phyloP scores from a whole-genome alignment of 2,329 filamentous ascomycete species.

The Cercospora zeina region DNA sequence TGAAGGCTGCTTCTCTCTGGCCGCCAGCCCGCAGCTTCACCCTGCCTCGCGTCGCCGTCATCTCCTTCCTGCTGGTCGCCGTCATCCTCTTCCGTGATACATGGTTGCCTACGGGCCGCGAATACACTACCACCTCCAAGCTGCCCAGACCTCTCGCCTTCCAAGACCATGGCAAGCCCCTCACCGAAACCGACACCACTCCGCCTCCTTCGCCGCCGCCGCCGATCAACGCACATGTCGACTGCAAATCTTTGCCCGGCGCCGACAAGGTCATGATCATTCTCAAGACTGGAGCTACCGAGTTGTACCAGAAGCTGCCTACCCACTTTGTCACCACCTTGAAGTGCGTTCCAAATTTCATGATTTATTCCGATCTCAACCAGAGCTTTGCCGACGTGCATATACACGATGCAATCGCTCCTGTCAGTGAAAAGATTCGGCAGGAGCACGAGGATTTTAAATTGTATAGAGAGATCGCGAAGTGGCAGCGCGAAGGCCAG shows the following conservation, averaged over 20 bases:
- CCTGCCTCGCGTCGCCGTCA: conserved; percentile 29
- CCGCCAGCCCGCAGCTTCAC: conserved; percentile 27
- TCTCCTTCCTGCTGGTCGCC: conserved; percentile 32
- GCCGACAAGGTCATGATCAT: conserved; percentile 57
- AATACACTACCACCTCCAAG: conserved; percentile 11
- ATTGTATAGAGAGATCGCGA: conserved; percentile 38
- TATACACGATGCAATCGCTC: conserved; percentile 39
- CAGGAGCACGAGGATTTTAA: conserved; percentile 40
- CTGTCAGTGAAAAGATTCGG: conserved; percentile 33
- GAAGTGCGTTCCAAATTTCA: conserved; percentile 48
- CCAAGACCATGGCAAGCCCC: neutral
- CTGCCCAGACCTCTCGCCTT: neutral
- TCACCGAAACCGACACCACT: conserved; percentile 8
- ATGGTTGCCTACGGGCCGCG: conserved; percentile 28
- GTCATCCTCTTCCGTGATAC: conserved; percentile 34
- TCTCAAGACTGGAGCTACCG: conserved; percentile 61
- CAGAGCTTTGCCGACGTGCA: conserved; percentile 48
- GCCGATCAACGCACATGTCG: conserved; percentile 7
- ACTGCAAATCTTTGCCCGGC: conserved; percentile 34
- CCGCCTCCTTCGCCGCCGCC: conserved; percentile 13
- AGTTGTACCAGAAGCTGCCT: conserved; percentile 58
- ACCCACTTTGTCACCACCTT: conserved; percentile 58
- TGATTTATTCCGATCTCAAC: conserved; percentile 56
- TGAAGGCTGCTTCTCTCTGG: conserved; percentile 16
- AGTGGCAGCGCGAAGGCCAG: conserved; percentile 38